Evolutionary conservation across 768 basidiomycete species (phyloP).

Genomic region (Suillus paluster): DNA sequence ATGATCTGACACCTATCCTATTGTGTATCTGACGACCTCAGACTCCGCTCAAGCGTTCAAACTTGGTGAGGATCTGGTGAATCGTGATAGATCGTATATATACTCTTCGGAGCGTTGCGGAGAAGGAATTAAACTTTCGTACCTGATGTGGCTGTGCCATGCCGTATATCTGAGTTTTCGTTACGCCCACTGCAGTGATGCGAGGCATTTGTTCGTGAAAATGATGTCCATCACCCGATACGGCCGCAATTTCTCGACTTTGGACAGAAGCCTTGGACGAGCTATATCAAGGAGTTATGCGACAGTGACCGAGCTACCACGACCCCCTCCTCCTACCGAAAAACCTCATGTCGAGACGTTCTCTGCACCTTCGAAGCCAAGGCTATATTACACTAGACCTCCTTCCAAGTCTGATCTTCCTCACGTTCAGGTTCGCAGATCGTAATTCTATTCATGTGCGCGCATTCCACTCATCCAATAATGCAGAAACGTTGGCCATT

Average conservation of each 20-base stretch:
- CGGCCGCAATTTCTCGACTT: background rate
- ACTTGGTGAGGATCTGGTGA: no score
- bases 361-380: conserved; percentile 48
- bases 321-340: conserved; percentile 27
- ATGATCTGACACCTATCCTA: background rate
- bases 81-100: no score
- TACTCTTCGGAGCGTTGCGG: background rate
- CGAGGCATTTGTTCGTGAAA: background rate
- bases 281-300: conserved; percentile 19
- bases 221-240: background rate
- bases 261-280: background rate
- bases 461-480: background rate
- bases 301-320: conserved; percentile 27
- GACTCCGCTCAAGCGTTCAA: no score
- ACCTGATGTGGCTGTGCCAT: conserved; percentile 5
- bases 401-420: conserved; percentile 44
- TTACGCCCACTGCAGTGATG: background rate
- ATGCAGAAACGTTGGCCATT: conserved; percentile 58
- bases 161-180: background rate
- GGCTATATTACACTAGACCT: conserved; percentile 49
- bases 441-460: background rate
- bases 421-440: conserved; percentile 39
- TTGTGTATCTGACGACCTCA: no score
- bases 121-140: background rate
- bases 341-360: conserved; percentile 44